phyloP scores from a whole-genome alignment of 2,329 filamentous ascomycete species.

The Geosmithia morbida region DNA sequence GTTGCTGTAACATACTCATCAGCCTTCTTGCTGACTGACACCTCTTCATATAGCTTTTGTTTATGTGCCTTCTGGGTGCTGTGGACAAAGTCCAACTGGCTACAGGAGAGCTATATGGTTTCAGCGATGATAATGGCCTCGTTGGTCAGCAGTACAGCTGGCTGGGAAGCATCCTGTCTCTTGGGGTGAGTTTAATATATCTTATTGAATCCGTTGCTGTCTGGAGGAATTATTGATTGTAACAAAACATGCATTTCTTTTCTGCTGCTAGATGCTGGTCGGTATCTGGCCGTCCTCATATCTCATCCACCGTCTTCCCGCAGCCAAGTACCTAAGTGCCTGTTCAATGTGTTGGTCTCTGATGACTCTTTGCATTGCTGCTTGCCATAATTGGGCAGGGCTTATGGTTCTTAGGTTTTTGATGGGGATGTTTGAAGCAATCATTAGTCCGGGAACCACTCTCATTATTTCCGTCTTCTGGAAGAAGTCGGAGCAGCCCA shows the following conservation, averaged over 20 bases:
- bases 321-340: slow-evolving; percentile 4
- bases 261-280: not conserved
- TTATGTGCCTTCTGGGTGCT: slow-evolving; percentile 1
- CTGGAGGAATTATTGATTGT: not conserved
- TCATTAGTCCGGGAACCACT: slow-evolving; percentile 5
- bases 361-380: slow-evolving; percentile 5
- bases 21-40: no score
- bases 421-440: slow-evolving; percentile 5
- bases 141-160: slow-evolving; percentile 8
- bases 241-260: not conserved
- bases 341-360: slow-evolving; percentile 5
- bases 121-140: slow-evolving; percentile 6
- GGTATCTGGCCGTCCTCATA: slow-evolving; percentile 2
- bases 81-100: slow-evolving; percentile 16
- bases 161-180: slow-evolving; percentile 7
- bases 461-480: slow-evolving; percentile 5
- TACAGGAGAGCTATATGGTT: slow-evolving; percentile 11
- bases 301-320: slow-evolving; percentile 6
- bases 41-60: no score
- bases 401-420: slow-evolving; percentile 7
- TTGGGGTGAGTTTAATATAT: slow-evolving; percentile 4
- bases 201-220: not conserved
- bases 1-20: no score
- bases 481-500: slow-evolving; percentile 6
- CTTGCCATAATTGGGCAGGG: slow-evolving; percentile 5